Evolutionary conservation across 2,329 filamentous ascomycete genomes (phyloP).

Genomic region (Stemphylium lycopersici): DNA sequence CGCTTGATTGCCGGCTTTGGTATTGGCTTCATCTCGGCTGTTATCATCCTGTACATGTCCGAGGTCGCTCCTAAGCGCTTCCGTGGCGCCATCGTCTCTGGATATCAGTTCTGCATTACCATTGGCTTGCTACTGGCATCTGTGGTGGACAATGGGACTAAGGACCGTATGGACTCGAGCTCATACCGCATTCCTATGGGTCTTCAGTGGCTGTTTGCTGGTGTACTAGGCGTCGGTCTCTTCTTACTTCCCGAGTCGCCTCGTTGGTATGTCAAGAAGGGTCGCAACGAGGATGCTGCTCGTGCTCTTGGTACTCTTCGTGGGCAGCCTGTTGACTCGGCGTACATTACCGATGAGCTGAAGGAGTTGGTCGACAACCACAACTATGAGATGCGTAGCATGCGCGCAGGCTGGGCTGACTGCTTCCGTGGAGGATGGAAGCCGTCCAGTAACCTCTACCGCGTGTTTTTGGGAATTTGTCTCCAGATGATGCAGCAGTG

Average conservation of each 20-base stretch:
- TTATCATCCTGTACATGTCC: slow-evolving; percentile 75
- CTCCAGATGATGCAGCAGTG: slow-evolving; percentile 61
- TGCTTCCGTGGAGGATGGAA: slow-evolving; percentile 64
- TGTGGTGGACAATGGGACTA: slow-evolving; percentile 73
- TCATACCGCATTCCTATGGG: slow-evolving; percentile 78
- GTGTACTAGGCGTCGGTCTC: slow-evolving; percentile 75
- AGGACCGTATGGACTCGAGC: slow-evolving; percentile 65
- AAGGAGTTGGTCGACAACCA: slow-evolving; percentile 89
- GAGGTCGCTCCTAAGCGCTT: slow-evolving; percentile 76
- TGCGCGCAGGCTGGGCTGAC: slow-evolving; percentile 70
- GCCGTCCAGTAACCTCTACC: slow-evolving; percentile 59
- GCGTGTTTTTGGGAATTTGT: slow-evolving; percentile 55
- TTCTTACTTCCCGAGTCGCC: slow-evolving; percentile 83
- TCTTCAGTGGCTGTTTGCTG: slow-evolving; percentile 80
- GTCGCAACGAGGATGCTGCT: slow-evolving; percentile 69
- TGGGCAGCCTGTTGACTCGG: slow-evolving; percentile 73
- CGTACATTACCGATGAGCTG: slow-evolving; percentile 78
- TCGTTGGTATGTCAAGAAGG: slow-evolving; percentile 83
- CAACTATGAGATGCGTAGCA: slow-evolving; percentile 69
- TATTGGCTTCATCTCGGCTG: slow-evolving; percentile 48
- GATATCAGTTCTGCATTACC: slow-evolving; percentile 84
- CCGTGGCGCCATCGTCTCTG: slow-evolving; percentile 74
- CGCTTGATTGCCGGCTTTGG: slow-evolving; percentile 50
- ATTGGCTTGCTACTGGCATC: slow-evolving; percentile 78
- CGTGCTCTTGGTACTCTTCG: slow-evolving; percentile 70